These are phyloP conservation scores for Cryptosporidium parvum DNA, from an alignment of 169 alveolate species.

Conservation along the genomic window DNA sequence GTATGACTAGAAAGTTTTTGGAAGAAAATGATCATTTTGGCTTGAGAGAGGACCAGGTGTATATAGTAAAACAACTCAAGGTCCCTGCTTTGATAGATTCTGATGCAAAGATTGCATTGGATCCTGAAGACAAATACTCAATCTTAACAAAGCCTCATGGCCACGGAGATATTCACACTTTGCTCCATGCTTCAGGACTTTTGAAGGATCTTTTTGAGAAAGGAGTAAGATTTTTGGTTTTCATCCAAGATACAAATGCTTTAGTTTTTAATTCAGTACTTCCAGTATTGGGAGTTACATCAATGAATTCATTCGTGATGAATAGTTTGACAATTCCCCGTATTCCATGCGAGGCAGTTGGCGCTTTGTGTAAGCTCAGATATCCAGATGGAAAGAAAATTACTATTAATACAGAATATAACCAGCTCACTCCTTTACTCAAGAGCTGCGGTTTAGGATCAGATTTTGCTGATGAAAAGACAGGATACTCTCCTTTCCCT, in stretches of 20 bases:
- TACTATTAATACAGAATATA: slow-evolving; percentile 91
- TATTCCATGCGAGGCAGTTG: slow-evolving; percentile 92
- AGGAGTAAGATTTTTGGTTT: slow-evolving; percentile 89
- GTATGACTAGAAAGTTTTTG: slow-evolving; percentile 83
- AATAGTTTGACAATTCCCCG: slow-evolving; percentile 89
- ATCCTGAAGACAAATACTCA: slow-evolving; percentile 79
- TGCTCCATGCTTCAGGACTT: slow-evolving; percentile 84
- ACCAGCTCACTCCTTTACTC: slow-evolving; percentile 89
- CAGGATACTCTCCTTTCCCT: slow-evolving; percentile 89
- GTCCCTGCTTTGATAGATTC: slow-evolving; percentile 91
- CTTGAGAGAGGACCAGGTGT: slow-evolving; percentile 83
- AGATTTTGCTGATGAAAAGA: slow-evolving; percentile 79
- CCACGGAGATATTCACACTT: slow-evolving; percentile 95
- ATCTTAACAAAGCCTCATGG: slow-evolving; percentile 95
- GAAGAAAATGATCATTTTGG: slow-evolving; percentile 88
- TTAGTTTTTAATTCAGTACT: slow-evolving; percentile 88
- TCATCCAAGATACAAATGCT: slow-evolving; percentile 93
- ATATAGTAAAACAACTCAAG: slow-evolving; percentile 89
- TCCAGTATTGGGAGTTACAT: slow-evolving; percentile 89
- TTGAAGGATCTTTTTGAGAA: slow-evolving; percentile 82
- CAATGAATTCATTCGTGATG: slow-evolving; percentile 84
- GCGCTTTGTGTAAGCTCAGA: slow-evolving; percentile 86
- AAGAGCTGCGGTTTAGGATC: slow-evolving; percentile 83
- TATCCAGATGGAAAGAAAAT: slow-evolving; percentile 78
- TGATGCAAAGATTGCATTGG: slow-evolving; percentile 86